Conservation (phyloP, 2,329 filamentous ascomycete genomes). For the Dryadomyces sulphureus region DNA sequence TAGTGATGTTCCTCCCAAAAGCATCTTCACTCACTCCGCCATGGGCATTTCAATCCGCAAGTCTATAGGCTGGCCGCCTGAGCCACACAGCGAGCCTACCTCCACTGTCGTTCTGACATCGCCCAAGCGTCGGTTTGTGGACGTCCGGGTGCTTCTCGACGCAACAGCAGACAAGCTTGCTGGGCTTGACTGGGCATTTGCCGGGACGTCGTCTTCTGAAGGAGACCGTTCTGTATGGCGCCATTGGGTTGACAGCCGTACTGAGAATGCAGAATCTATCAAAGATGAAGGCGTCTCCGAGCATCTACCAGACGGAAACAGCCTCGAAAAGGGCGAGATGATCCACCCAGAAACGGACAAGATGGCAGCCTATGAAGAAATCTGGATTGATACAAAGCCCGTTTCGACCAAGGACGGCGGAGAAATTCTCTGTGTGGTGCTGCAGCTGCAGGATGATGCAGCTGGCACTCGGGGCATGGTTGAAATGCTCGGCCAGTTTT, state of each 20-base stretch:
- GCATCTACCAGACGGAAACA: conserved; percentile 22
- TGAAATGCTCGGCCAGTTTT: conserved; percentile 36
- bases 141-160: conserved; percentile 36
- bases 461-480: conserved; percentile 30
- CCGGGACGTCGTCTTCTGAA: conserved; percentile 33
- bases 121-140: conserved; percentile 40
- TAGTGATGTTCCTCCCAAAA: background rate
- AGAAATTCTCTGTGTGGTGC: conserved; percentile 20
- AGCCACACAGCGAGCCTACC: conserved; percentile 40
- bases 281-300: conserved; percentile 44
- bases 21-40: conserved; percentile 16
- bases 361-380: conserved; percentile 47
- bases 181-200: conserved; percentile 51
- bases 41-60: conserved; percentile 39
- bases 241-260: conserved; percentile 46
- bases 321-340: conserved; percentile 45
- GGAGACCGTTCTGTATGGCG: conserved; percentile 28
- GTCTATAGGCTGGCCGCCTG: conserved; percentile 43
- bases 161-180: conserved; percentile 1
- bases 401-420: conserved; percentile 7
- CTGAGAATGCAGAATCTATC: conserved; percentile 19
- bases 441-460: conserved; percentile 21
- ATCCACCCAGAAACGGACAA: conserved; percentile 38
- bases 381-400: conserved; percentile 35
- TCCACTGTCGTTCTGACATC: conserved; percentile 51